Conservation (phyloP, 306 rosid genomes). For the Gastrolobium villosum region DNA sequence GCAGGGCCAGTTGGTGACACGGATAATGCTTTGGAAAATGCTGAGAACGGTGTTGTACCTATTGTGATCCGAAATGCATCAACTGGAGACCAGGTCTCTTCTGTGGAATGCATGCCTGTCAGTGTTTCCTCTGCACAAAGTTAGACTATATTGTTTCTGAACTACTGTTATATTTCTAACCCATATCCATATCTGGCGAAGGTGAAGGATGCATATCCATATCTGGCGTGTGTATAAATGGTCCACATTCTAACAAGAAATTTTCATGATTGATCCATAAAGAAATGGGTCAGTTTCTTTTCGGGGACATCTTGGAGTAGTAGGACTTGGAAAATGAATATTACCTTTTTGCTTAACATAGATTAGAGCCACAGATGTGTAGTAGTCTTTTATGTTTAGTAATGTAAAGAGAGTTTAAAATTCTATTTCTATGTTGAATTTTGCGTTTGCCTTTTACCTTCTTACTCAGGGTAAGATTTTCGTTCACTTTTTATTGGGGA, state of each 20-base stretch:
- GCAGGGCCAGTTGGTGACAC: conserved; percentile 58
- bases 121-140: conserved; percentile 57
- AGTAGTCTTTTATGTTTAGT: conserved; percentile 26
- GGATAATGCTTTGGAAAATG: conserved; percentile 61
- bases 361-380: conserved; percentile 44
- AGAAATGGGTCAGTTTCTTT: conserved; percentile 53
- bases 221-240: conserved; percentile 50
- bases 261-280: conserved; percentile 55
- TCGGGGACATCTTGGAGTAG: conserved; percentile 34
- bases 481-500: background rate
- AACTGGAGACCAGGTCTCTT: conserved; percentile 48
- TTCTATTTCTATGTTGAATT: conserved; percentile 40
- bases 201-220: conserved; percentile 48
- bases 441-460: conserved; percentile 10
- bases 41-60: conserved; percentile 66
- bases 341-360: conserved; percentile 43
- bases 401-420: conserved; percentile 44
- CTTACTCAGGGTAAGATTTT: background rate
- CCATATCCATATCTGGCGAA: conserved; percentile 54
- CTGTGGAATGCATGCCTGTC: conserved; percentile 49
- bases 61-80: conserved; percentile 47
- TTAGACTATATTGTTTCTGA: conserved; percentile 50
- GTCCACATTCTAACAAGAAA: conserved; percentile 58
- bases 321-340: conserved; percentile 48
- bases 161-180: conserved; percentile 59